Conservation (phyloP, 192 early-diverging fungal genomes). For the Martensiomyces pterosporus region DNA sequence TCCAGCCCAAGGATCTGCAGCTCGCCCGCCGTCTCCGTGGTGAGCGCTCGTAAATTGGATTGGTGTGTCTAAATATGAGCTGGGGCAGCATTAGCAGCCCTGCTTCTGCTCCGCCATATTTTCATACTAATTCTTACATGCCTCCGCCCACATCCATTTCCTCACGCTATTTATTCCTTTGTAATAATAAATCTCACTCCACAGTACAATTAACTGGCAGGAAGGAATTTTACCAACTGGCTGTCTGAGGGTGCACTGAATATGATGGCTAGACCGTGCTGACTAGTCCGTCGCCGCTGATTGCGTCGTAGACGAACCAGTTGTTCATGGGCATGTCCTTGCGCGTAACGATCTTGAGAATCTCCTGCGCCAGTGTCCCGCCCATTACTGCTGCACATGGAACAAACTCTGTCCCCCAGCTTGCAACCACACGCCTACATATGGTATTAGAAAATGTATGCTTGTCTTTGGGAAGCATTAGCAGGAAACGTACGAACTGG, state of each 20-base stretch:
- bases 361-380: constrained; percentile 84
- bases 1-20: constrained; percentile 99
- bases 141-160: neutral
- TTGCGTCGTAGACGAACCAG: constrained; percentile 70
- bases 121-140: neutral
- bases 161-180: neutral
- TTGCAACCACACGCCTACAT: constrained; percentile 50
- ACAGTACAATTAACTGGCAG: too few species aligned
- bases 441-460: neutral
- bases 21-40: constrained; percentile 93
- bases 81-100: too few species aligned
- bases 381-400: constrained; percentile 85
- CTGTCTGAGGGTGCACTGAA: too few species aligned
- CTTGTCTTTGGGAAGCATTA: too few species aligned
- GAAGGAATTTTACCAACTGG: too few species aligned
- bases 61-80: too few species aligned
- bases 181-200: constrained; percentile 6
- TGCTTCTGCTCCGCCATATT: too few species aligned
- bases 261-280: constrained; percentile 21
- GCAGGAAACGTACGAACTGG: neutral
- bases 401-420: constrained; percentile 61
- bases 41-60: constrained; percentile 66
- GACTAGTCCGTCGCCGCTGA: constrained; percentile 49
- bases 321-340: constrained; percentile 84
- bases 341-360: constrained; percentile 76